Evolutionary conservation across 1,139 yeast species (phyloP).

Genomic region (Debaryomyces fabryi): DNA sequence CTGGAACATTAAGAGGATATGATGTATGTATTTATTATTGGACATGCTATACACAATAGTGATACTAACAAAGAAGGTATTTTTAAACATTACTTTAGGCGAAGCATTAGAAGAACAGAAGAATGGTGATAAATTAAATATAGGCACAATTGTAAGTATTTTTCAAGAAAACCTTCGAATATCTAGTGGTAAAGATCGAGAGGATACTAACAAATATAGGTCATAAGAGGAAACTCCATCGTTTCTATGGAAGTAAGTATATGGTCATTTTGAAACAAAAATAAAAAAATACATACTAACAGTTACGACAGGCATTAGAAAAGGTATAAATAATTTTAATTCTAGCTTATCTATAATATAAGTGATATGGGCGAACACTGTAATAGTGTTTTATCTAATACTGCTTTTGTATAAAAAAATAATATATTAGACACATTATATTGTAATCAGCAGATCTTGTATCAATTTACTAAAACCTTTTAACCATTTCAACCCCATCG

Average conservation of each 20-base stretch:
- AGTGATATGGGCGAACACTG: not conserved
- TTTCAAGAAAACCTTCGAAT: not conserved
- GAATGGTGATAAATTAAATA: slow-evolving; percentile 52
- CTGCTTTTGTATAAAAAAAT: not conserved
- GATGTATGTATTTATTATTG: slow-evolving; percentile 49
- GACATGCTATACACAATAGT: not conserved
- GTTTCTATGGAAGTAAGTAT: slow-evolving; percentile 56
- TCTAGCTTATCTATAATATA: not conserved
- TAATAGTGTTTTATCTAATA: not conserved
- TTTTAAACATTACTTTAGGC: slow-evolving; percentile 71
- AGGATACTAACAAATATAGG: slow-evolving; percentile 36
- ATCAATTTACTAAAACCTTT: slow-evolving; percentile 21
- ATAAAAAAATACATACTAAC: slow-evolving; percentile 21
- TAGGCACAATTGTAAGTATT: slow-evolving; percentile 56
- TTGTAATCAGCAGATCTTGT: not conserved
- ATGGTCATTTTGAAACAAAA: not conserved
- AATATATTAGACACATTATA: not conserved
- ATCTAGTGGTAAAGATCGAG: not conserved
- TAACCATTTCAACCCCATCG: slow-evolving; percentile 76
- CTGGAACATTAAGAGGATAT: slow-evolving; percentile 76
- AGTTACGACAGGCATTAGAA: slow-evolving; percentile 29
- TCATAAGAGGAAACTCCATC: slow-evolving; percentile 63
- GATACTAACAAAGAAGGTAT: slow-evolving; percentile 42
- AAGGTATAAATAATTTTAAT: slow-evolving; percentile 19
- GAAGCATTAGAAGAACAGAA: slow-evolving; percentile 67